Evolutionary conservation across 495 filamentous ascomycete species (phyloP).

Genomic region (Penicillium salamii): DNA sequence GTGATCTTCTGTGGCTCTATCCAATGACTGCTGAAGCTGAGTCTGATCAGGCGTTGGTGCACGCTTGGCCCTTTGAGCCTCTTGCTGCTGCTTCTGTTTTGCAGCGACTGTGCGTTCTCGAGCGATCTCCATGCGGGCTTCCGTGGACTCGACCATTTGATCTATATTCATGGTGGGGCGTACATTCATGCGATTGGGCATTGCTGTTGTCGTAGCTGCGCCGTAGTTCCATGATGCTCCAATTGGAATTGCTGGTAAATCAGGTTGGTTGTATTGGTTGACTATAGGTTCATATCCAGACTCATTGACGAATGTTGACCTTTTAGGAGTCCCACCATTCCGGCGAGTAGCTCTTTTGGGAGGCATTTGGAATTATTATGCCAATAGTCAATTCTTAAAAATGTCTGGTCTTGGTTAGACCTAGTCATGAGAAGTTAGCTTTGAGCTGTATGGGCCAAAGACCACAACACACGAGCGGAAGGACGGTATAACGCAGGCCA

Average conservation of each 20-base stretch:
- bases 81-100: conserved; percentile 4
- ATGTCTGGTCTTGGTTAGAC: neutral
- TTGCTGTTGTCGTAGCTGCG: conserved; percentile 21
- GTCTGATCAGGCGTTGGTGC: conserved; percentile 43
- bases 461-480: neutral
- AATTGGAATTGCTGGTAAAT: conserved; percentile 28
- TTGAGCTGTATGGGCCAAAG: neutral
- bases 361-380: conserved; percentile 18
- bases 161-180: conserved; percentile 18
- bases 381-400: neutral
- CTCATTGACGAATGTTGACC: neutral
- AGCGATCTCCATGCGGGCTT: conserved; percentile 22
- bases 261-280: conserved; percentile 7
- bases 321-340: conserved; percentile 2
- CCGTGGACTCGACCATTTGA: conserved; percentile 25
- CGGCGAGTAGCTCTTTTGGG: conserved; percentile 21
- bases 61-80: conserved; percentile 19
- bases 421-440: neutral
- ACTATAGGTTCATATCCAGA: conserved; percentile 9
- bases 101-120: conserved; percentile 17
- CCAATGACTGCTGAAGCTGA: conserved; percentile 35
- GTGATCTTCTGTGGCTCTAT: conserved; percentile 24
- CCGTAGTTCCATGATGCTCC: conserved; percentile 36
- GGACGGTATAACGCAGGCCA: neutral
- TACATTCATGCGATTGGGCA: conserved; percentile 22